Conservation (phyloP, 495 filamentous ascomycete species). For the Cryomyces minteri region DNA sequence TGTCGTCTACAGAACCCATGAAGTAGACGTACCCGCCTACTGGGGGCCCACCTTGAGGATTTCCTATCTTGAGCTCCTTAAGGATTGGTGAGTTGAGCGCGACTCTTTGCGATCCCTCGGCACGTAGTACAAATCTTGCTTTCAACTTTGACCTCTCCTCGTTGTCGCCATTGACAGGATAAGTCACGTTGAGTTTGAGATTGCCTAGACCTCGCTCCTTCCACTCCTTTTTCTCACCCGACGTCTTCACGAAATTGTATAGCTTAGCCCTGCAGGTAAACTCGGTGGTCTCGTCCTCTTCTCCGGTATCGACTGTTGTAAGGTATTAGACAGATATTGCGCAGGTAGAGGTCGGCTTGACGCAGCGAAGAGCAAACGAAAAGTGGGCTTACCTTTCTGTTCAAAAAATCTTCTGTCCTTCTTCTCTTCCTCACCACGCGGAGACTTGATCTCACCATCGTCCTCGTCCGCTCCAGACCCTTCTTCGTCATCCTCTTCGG, state of each 20-base stretch:
- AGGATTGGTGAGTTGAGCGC: constrained; percentile 66
- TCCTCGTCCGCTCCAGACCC: constrained; percentile 28
- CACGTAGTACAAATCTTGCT: constrained; percentile 66
- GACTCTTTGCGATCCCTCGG: constrained; percentile 70
- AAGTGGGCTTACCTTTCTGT: constrained; percentile 38
- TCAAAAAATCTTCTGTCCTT: constrained; percentile 49
- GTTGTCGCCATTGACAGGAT: constrained; percentile 4
- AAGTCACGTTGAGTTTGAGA: constrained; percentile 59
- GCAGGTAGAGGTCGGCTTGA: not conserved
- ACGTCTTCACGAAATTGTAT: constrained; percentile 33
- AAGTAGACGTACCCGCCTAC: constrained; percentile 31
- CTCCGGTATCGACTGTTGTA: constrained; percentile 50
- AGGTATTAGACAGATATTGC: not conserved
- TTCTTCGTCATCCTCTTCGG: constrained; percentile 25
- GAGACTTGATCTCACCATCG: constrained; percentile 26
- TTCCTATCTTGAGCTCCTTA: constrained; percentile 52
- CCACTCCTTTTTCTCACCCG: constrained; percentile 46
- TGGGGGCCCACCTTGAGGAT: constrained; percentile 30
- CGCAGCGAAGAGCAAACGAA: not conserved
- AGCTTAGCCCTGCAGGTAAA: constrained; percentile 60
- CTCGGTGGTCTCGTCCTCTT: constrained; percentile 41
- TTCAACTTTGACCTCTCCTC: constrained; percentile 11
- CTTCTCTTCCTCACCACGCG: constrained; percentile 26
- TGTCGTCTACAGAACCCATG: constrained; percentile 12
- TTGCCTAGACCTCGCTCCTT: constrained; percentile 71